Evolutionary conservation across 768 basidiomycete species (phyloP), one percentile per base, ranked within the genome.

Genomic region (Mycena metata): DNA sequence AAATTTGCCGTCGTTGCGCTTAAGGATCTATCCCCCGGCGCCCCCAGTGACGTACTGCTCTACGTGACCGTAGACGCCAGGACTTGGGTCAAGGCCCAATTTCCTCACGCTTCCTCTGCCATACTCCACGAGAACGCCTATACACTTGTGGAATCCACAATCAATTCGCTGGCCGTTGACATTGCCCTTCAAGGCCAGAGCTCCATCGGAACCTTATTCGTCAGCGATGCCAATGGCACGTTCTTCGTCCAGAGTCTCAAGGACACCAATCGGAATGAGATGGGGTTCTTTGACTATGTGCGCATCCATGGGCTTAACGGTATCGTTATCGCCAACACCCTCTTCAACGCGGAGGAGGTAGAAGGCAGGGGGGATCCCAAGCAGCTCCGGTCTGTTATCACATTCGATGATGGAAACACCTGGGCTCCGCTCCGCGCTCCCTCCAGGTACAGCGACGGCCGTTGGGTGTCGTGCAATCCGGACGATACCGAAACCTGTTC

Each of bases 221-320:
- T 97, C 61, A 94, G 92, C 80, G 97, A 98, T 79, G 95, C 93
- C 42, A 96, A 98, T 73, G 98, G 98, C 4, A 98, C 96, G 16
- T 96, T 89, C 79, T 99, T 99, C 77, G 92, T 96, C 12, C 88
- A 96, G 79, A 92, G 93, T 73, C 84, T 99, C 66, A 88, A 90
- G 80, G 91, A 97, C 75, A 99, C 98, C 6, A 99, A 99, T 77
- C 84, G 98, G 52, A 97, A 99, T 77, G 83, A 86, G 49, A 79
- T 84, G 66, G 98, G 96, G 12, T 98, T 89, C 66, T 96, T 99
- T 39, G 98, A 99, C 77, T 99, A 91, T 73, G 98, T 99, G 81
- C 89, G 88, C 65, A 78, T 96, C 41, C 91, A 91, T 72, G 95
- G 94, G 0, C 82, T 96, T 16, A 92, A 96, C 60, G 97, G 98